Percentiles rank a stretch among this genome's conserved stretches.
Conservation (phyloP, 2,329 filamentous ascomycete genomes). For the Neoarthrinium moseri region DNA sequence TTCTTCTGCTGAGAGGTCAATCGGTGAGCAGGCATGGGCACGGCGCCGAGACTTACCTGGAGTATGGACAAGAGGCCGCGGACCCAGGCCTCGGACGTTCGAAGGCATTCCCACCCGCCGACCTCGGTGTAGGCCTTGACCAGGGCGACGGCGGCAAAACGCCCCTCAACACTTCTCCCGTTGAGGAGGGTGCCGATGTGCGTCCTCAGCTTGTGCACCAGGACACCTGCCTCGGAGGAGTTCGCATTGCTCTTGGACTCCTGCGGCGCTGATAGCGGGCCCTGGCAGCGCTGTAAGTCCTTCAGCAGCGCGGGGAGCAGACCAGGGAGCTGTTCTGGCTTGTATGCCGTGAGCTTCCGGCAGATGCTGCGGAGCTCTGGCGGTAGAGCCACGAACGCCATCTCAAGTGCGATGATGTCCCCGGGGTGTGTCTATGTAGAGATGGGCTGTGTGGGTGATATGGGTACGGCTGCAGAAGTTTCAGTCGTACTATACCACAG, state of each 20-base stretch:
- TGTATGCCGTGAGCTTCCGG: conserved; percentile 68
- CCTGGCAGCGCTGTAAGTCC: conserved; percentile 56
- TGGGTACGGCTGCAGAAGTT: no score
- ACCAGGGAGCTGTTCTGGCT: conserved; percentile 70
- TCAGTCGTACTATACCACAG: no score
- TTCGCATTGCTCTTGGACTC: conserved; percentile 60
- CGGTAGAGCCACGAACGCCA: conserved; percentile 40
- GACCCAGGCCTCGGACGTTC: conserved; percentile 73
- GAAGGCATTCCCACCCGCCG: conserved; percentile 80
- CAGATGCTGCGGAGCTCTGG: conserved; percentile 65
- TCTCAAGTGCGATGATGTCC: no score
- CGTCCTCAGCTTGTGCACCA: conserved; percentile 80
- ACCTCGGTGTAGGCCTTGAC: conserved; percentile 80
- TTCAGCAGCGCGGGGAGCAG: conserved; percentile 68
- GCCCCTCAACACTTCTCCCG: conserved; percentile 70
- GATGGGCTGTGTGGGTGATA: no score
- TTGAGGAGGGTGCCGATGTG: conserved; percentile 75
- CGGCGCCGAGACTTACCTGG: conserved; percentile 48
- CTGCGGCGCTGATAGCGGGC: conserved; percentile 61
- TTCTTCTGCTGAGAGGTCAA: conserved; percentile 57
- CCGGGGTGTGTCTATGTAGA: no score
- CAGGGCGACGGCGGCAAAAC: conserved; percentile 75
- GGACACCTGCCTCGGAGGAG: conserved; percentile 62
- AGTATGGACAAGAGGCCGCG: conserved; percentile 72
- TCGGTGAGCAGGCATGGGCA: background rate